Base-by-base conservation (phyloP, 2,329 filamentous ascomycete species). In the Sclerotinia glacialis region DNA sequence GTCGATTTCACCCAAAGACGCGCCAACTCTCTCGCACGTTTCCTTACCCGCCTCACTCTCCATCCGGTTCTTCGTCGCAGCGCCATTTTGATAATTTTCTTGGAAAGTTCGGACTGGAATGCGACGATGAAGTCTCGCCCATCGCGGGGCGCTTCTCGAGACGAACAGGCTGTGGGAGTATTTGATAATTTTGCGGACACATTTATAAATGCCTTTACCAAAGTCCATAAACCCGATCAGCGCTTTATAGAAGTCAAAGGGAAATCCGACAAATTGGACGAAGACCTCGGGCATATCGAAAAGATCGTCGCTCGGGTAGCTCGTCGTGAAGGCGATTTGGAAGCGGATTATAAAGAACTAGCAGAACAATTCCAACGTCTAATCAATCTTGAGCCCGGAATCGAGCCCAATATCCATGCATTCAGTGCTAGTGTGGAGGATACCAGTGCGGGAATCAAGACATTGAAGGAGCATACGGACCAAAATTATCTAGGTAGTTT, bases 171-270 rank as follows among this genome's bases (percentile, higher is more conserved):
- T 34, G 83, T 84, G 16, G 89, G 93, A 49, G 92, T 98, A 53
- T 95, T 99, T 73, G 95, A 99, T 76, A 93, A 91, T 74, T 92
- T 98, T 76, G 92, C 95, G 50, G 95, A 99, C 77, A 96, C 91
- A 46, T 96, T 98, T 76, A 90, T 99, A 78, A 98, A 98, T 76
- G 94, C 93, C 49, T 99, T 99, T 75, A 93, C 91, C 58, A 99
- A 98, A 78, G 89, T 97, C 1, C 91, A 98, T 81, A 96, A 96
- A 78, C 91, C 93, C 8, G 95, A 99, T 78, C 90, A 91, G 73
- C 90, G 95, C 42, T 99, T 99, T 78, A 89, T 96, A 71, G 94
- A 98, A 76, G 93, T 98, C 68, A 89, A 89, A 74, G 95, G 98
- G 75, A 91, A 92, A 77, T 91, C 92, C 47, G 91, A 96, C 79